Conservation (phyloP, 257 asterid genomes). For the Scutellaria barbata region DNA sequence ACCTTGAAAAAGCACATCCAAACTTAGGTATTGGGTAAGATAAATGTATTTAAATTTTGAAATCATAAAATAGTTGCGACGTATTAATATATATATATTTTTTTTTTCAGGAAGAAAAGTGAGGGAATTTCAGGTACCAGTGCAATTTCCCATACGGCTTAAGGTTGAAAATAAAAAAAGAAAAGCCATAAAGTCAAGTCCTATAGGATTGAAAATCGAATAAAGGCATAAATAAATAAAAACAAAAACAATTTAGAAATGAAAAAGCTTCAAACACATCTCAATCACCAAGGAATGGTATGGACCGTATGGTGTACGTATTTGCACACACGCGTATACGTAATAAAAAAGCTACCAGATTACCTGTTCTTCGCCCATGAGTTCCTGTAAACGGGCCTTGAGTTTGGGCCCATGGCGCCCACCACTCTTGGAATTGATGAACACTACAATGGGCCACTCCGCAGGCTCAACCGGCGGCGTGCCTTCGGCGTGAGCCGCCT, state of each 20-base stretch:
- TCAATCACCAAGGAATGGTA: too few relatives aligned
- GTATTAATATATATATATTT: too few relatives aligned
- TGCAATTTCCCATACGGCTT: not conserved
- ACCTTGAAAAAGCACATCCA: too few relatives aligned
- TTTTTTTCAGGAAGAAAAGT: not conserved
- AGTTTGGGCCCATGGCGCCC: constrained; percentile 96
- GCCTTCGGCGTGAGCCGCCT: constrained; percentile 48
- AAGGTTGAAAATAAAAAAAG: too few relatives aligned
- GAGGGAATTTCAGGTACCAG: not conserved
- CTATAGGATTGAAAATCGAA: not conserved
- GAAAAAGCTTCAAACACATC: too few relatives aligned
- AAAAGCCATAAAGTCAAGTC: not conserved
- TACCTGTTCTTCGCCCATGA: constrained; percentile 99
- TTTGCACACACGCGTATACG: constrained; percentile 12
- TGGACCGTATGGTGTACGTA: not conserved
- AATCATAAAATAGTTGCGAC: too few relatives aligned
- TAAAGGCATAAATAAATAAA: not conserved
- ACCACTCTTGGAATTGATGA: constrained; percentile 85
- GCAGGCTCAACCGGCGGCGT: constrained; percentile 46
- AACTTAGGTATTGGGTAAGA: too few relatives aligned
- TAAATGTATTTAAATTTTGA: too few relatives aligned
- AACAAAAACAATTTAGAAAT: not conserved
- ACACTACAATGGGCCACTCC: constrained; percentile 82
- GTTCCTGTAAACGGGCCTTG: constrained; percentile 72
- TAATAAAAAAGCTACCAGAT: constrained; percentile 9